Percentiles rank a stretch among this genome's conserved stretches.
These are phyloP conservation scores for Truncatella angustata DNA, from an alignment of 2,329 filamentous ascomycete genomes.

Conservation along the genomic window DNA sequence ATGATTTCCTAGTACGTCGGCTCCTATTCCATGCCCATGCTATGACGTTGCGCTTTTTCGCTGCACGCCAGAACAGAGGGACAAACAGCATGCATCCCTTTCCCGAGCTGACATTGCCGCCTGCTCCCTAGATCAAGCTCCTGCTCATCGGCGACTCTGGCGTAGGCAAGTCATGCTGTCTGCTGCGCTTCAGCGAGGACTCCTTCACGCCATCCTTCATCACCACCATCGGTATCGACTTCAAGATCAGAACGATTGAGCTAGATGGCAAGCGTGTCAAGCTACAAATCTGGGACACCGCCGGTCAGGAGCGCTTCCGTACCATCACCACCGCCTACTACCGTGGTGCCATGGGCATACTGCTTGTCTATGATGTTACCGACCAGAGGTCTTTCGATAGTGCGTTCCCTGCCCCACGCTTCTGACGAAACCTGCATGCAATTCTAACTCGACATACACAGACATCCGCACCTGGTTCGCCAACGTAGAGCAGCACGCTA, in stretches of 20 bases:
- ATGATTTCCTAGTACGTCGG: slow-evolving; percentile 88
- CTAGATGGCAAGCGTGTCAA: slow-evolving; percentile 98
- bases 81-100: too few relatives aligned
- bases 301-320: slow-evolving; percentile 95
- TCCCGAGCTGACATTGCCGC: slow-evolving; percentile 11
- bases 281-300: slow-evolving; percentile 99
- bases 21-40: too few relatives aligned
- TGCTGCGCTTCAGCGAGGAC: slow-evolving; percentile 95
- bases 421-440: too few relatives aligned
- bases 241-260: slow-evolving; percentile 99
- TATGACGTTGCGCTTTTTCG: too few relatives aligned
- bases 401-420: slow-evolving; percentile 38
- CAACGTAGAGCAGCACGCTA: slow-evolving; percentile 97
- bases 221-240: slow-evolving; percentile 99
- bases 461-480: slow-evolving; percentile 99
- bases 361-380: slow-evolving; percentile 97
- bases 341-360: slow-evolving; percentile 94
- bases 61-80: too few relatives aligned
- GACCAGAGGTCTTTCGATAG: slow-evolving; percentile 95
- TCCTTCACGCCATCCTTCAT: slow-evolving; percentile 97
- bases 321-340: slow-evolving; percentile 99
- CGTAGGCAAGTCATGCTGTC: slow-evolving; percentile 95
- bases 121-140: slow-evolving; percentile 82
- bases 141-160: slow-evolving; percentile 95
- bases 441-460: too few relatives aligned